phyloP scores from a whole-genome alignment of 2,329 filamentous ascomycete species.

The Exophiala xenobiotica region DNA sequence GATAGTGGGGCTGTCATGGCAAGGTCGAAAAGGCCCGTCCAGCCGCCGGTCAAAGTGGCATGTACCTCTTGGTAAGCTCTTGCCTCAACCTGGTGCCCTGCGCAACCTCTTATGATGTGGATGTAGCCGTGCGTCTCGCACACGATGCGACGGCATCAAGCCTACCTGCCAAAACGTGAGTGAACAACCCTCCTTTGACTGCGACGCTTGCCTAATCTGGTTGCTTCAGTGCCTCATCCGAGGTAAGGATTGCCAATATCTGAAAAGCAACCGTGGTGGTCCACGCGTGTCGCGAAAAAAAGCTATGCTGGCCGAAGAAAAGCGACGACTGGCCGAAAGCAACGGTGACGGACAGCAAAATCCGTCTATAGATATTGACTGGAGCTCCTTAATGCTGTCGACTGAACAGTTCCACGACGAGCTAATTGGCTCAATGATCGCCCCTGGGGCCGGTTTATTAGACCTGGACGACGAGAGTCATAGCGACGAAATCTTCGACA shows the following conservation, averaged over 20 bases:
- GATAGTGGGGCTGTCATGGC: too few relatives aligned
- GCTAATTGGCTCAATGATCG: constrained; percentile 13
- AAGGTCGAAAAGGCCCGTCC: background rate
- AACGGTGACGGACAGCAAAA: background rate
- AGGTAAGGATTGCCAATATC: constrained; percentile 9
- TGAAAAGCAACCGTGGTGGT: constrained; percentile 16
- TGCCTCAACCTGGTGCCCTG: background rate
- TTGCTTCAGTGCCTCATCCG: constrained; percentile 4
- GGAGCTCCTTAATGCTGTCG: constrained; percentile 6
- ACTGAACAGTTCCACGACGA: constrained; percentile 9
- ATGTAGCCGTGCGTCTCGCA: constrained; percentile 11
- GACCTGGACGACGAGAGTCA: constrained; percentile 3
- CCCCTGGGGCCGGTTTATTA: constrained; percentile 11
- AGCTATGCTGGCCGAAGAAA: background rate
- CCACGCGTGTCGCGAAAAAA: constrained; percentile 12
- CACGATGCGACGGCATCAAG: constrained; percentile 9
- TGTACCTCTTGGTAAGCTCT: constrained; percentile 12
- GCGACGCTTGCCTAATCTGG: background rate
- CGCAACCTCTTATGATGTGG: background rate
- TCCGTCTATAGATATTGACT: constrained; percentile 1
- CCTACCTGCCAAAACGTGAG: constrained; percentile 9
- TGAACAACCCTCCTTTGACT: background rate
- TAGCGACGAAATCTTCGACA: constrained; percentile 16
- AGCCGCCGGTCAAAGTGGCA: constrained; percentile 13
- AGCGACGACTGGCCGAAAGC: background rate